A percentile compares a stretch with the other conserved stretches of the same genome.
Evolutionary conservation across 768 basidiomycete genomes (phyloP).

Genomic region (Amanita rubescens): DNA sequence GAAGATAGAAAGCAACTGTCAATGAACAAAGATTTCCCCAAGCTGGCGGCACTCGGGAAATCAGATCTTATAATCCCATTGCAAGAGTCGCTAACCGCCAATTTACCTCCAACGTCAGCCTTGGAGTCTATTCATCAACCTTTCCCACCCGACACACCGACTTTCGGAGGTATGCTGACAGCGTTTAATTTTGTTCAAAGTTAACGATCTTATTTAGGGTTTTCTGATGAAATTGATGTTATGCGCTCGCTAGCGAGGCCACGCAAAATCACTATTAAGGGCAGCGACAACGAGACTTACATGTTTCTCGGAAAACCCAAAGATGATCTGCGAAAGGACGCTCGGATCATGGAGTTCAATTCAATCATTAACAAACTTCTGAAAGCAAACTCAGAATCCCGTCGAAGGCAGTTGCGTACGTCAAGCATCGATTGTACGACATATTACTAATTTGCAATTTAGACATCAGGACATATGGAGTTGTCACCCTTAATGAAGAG

Average conservation of each 20-base stretch:
- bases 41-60: constrained; percentile 47
- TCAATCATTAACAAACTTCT: constrained; percentile 95
- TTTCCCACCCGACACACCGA: constrained; percentile 71
- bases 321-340: constrained; percentile 96
- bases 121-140: constrained; percentile 64
- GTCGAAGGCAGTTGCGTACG: constrained; percentile 84
- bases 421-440: constrained; percentile 9
- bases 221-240: constrained; percentile 77
- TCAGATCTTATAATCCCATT: constrained; percentile 80
- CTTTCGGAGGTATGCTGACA: constrained; percentile 54
- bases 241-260: constrained; percentile 92
- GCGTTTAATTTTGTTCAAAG: neutral
- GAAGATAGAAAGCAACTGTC: constrained; percentile 30
- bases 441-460: neutral
- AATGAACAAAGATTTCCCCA: constrained; percentile 51
- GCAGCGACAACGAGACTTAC: constrained; percentile 77
- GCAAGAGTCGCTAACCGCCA: constrained; percentile 87
- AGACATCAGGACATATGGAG: constrained; percentile 98
- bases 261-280: constrained; percentile 80
- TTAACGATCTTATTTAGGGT: constrained; percentile 37
- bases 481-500: constrained; percentile 95
- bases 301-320: constrained; percentile 95
- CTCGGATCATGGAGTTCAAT: constrained; percentile 96
- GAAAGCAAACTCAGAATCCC: constrained; percentile 89
- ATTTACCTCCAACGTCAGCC: constrained; percentile 68